Percentiles rank a stretch among this genome's conserved stretches.
phyloP scores from a whole-genome alignment of 805 yeast species.

The Wickerhamiella allomyrinae region DNA sequence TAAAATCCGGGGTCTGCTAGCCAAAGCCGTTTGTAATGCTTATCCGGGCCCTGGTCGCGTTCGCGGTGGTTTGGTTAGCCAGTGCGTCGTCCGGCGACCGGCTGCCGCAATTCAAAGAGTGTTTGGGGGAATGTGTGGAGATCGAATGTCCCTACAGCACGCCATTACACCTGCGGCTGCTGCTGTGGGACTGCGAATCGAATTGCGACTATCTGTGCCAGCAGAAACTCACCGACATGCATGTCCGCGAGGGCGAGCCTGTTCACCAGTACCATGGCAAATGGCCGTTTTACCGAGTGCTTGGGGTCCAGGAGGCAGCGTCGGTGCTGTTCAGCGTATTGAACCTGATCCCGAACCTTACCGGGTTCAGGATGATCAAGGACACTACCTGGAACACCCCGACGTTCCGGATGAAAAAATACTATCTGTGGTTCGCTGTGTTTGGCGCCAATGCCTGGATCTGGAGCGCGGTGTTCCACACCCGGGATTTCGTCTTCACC shows the following conservation, averaged over 20 bases:
- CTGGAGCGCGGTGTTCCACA: slow-evolving; percentile 73
- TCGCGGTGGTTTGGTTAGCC: too few relatives aligned
- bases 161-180: slow-evolving; percentile 28
- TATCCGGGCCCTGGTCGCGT: too few relatives aligned
- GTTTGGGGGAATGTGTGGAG: slow-evolving; percentile 29
- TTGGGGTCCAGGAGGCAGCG: slow-evolving; percentile 76
- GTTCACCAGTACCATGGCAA: slow-evolving; percentile 87
- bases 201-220: slow-evolving; percentile 94
- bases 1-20: too few relatives aligned
- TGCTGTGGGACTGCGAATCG: slow-evolving; percentile 61
- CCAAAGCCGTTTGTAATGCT: too few relatives aligned
- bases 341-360: slow-evolving; percentile 50
- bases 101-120: slow-evolving; percentile 33
- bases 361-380: slow-evolving; percentile 29
- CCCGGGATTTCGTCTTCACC: slow-evolving; percentile 65
- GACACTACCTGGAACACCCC: slow-evolving; percentile 17
- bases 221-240: slow-evolving; percentile 43
- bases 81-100: slow-evolving; percentile 39
- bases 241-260: slow-evolving; percentile 38
- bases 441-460: slow-evolving; percentile 81
- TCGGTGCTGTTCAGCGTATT: slow-evolving; percentile 66
- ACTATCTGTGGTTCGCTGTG: slow-evolving; percentile 37
- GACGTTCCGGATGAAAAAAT: slow-evolving; percentile 5
- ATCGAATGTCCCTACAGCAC: slow-evolving; percentile 24
- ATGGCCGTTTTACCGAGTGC: slow-evolving; percentile 78